Conservation (phyloP, 2,329 filamentous ascomycete genomes). For the Cordyceps fumosorosea region DNA sequence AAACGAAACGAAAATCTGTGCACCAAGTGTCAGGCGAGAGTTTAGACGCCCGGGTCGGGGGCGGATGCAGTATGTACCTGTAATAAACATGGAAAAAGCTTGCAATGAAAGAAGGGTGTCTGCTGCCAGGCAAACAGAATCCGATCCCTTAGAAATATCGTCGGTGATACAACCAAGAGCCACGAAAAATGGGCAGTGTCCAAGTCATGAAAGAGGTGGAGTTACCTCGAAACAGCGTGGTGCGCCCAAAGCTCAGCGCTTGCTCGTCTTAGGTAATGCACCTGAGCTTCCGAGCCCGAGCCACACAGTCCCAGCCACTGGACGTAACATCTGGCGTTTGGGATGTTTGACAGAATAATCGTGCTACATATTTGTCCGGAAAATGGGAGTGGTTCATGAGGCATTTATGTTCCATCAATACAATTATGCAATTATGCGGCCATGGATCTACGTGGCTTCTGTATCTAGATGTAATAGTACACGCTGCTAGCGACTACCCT, state of each 20-base stretch:
- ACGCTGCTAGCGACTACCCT: background rate
- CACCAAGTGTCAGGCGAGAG: conserved; percentile 17
- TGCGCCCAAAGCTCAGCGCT: conserved; percentile 8
- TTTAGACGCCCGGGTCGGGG: background rate
- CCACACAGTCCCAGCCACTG: background rate
- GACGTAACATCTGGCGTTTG: conserved; percentile 3
- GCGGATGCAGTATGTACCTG: conserved; percentile 20
- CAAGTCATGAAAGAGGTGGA: conserved; percentile 10
- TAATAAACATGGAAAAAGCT: conserved; percentile 21
- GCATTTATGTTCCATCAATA: background rate
- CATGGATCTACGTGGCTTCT: background rate
- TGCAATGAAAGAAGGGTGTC: conserved; percentile 28
- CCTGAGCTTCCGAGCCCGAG: background rate
- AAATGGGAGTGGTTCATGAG: background rate
- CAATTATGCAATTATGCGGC: background rate
- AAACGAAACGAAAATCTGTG: conserved; percentile 20
- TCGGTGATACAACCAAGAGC: conserved; percentile 11
- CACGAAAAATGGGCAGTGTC: conserved; percentile 5
- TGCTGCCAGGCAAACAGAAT: conserved; percentile 33
- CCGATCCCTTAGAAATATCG: conserved; percentile 15
- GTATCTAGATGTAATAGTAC: background rate
- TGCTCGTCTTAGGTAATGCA: conserved; percentile 14
- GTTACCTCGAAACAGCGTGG: conserved; percentile 6
- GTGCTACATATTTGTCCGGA: background rate
- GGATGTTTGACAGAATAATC: background rate